Evolutionary conservation across 257 asterid genomes (phyloP).

Genomic region (Rauvolfia tetraphylla): DNA sequence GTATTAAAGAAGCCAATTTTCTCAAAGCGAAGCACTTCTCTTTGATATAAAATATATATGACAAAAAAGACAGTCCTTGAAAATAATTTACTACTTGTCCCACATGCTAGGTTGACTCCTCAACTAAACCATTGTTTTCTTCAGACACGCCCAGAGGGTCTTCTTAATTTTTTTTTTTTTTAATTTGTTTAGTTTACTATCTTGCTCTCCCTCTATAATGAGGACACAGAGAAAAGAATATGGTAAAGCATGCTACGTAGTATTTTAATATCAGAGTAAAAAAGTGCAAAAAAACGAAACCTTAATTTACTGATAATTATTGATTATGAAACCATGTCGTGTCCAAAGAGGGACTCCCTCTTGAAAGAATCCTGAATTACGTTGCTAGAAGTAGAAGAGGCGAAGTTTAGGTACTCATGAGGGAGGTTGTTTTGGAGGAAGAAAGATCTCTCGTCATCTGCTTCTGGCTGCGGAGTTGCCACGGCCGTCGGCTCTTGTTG

Average conservation of each 20-base stretch:
- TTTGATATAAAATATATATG: neutral
- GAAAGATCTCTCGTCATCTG: slow-evolving; percentile 40
- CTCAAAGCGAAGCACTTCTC: neutral
- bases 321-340: slow-evolving; percentile 43
- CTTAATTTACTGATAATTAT: slow-evolving; percentile 1
- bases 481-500: slow-evolving; percentile 56
- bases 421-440: slow-evolving; percentile 49
- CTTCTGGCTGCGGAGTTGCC: slow-evolving; percentile 19
- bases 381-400: slow-evolving; percentile 38
- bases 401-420: slow-evolving; percentile 49
- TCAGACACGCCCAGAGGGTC: slow-evolving; percentile 13
- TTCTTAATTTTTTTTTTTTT: slow-evolving; percentile 20
- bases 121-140: slow-evolving; percentile 34
- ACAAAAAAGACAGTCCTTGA: neutral
- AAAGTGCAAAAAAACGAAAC: neutral
- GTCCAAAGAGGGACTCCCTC: slow-evolving; percentile 85
- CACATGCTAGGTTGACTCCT: slow-evolving; percentile 58
- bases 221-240: neutral
- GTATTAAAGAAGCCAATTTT: neutral
- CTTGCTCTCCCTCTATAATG: neutral
- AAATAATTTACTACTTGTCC: slow-evolving; percentile 15
- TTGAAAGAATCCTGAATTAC: slow-evolving; percentile 79
- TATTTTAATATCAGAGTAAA: neutral
- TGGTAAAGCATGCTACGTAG: neutral
- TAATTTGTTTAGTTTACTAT: neutral